Conservation (phyloP, 176 grass and related monocot species). For the Avena insularis region DNA sequence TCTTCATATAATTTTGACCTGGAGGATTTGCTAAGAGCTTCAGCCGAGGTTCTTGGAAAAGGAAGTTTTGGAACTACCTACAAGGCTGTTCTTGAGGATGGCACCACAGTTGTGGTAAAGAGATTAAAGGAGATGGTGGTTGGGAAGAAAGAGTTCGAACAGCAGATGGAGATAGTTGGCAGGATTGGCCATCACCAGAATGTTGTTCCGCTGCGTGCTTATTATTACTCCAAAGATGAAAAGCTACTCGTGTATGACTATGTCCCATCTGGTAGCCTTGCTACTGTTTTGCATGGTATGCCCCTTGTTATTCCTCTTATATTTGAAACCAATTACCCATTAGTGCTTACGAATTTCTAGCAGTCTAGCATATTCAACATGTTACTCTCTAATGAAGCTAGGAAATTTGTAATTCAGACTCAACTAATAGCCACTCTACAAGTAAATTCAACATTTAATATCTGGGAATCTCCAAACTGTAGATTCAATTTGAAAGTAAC, state of each 20-base stretch:
- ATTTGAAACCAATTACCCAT: not conserved
- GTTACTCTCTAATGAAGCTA: not conserved
- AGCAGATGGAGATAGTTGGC: constrained; percentile 96
- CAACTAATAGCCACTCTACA: not conserved
- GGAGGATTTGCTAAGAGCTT: constrained; percentile 94
- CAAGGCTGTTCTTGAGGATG: constrained; percentile 97
- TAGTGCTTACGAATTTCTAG: constrained; percentile 21
- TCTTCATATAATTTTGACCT: constrained; percentile 96
- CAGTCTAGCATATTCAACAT: constrained; percentile 17
- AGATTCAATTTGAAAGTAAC: not conserved
- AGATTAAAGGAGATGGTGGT: constrained; percentile 91
- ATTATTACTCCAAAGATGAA: constrained; percentile 99
- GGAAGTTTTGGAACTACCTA: constrained; percentile 96
- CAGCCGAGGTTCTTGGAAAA: constrained; percentile 95
- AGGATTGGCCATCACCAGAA: constrained; percentile 76
- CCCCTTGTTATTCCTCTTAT: constrained; percentile 30
- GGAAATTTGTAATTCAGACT: not conserved
- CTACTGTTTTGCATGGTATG: constrained; percentile 87
- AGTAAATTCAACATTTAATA: not conserved
- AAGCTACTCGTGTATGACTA: constrained; percentile 98
- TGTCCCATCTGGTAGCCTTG: constrained; percentile 72
- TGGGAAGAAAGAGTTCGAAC: constrained; percentile 90
- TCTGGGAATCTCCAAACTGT: not conserved
- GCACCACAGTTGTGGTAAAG: constrained; percentile 91
- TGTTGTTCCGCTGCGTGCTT: constrained; percentile 84